Conservation (phyloP, 2,329 filamentous ascomycete species). For the Ascochyta viciae-villosae region DNA sequence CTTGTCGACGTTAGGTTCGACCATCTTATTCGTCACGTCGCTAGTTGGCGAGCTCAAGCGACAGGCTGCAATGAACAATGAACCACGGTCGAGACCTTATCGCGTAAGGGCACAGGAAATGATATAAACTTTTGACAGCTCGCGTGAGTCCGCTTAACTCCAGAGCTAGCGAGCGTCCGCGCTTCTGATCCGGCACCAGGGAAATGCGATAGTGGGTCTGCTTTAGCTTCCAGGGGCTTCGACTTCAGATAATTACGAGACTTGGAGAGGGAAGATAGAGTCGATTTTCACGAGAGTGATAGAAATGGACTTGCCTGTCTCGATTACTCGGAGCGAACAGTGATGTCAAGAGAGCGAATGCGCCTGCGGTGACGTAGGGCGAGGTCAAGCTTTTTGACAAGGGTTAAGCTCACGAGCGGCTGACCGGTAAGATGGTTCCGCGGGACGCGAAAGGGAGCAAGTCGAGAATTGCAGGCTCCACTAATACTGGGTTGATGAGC, state of each 20-base stretch:
- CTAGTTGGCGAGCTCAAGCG: background rate
- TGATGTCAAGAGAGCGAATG: background rate
- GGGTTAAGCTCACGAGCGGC: slow-evolving; percentile 4
- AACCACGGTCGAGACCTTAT: background rate
- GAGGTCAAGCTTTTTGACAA: slow-evolving; percentile 2
- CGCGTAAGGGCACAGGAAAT: background rate
- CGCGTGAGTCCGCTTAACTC: slow-evolving; percentile 8
- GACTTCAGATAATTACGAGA: background rate
- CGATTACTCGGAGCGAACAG: background rate
- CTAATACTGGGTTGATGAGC: slow-evolving; percentile 1
- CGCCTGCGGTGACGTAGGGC: slow-evolving; percentile 6
- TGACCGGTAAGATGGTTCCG: background rate
- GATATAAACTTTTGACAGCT: slow-evolving; percentile 2
- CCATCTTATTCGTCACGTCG: slow-evolving; percentile 42
- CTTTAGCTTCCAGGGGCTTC: background rate
- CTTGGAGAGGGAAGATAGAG: background rate
- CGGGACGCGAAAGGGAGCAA: slow-evolving; percentile 5
- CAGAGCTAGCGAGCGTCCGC: slow-evolving; percentile 19
- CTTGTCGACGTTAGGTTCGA: slow-evolving; percentile 59
- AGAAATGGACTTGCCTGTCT: background rate
- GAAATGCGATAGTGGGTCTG: slow-evolving; percentile 6
- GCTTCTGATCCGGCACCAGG: slow-evolving; percentile 6
- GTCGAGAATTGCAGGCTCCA: slow-evolving; percentile 6
- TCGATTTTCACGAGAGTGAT: background rate
- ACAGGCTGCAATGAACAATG: background rate